Conservation (phyloP, 768 basidiomycete species). For the Leccinum variicolor region DNA sequence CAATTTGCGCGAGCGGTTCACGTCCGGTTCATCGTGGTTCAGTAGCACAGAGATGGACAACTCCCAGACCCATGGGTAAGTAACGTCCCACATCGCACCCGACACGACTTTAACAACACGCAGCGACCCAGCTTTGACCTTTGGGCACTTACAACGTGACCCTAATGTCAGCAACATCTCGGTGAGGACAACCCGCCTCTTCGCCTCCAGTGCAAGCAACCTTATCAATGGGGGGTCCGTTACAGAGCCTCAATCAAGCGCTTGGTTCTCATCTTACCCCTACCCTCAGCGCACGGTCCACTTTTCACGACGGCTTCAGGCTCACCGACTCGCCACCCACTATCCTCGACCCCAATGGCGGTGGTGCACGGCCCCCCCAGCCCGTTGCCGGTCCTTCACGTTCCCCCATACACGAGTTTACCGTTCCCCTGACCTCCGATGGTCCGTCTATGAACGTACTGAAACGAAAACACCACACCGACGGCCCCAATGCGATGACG, state of each 20-base stretch:
- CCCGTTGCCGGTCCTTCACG: conserved; percentile 27
- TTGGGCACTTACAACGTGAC: conserved; percentile 59
- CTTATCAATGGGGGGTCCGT: conserved; percentile 18
- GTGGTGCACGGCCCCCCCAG: conserved; percentile 23
- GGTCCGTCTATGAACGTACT: conserved; percentile 16
- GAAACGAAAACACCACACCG: conserved; percentile 52
- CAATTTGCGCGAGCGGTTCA: conserved; percentile 31
- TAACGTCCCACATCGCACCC: conserved; percentile 12
- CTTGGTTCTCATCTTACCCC: conserved; percentile 50
- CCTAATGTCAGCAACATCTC: conserved; percentile 55
- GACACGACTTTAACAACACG: conserved; percentile 6
- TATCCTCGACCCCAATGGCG: conserved; percentile 27
- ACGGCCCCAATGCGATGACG: conserved; percentile 22
- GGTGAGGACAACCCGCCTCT: conserved; percentile 39
- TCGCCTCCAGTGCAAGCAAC: conserved; percentile 21
- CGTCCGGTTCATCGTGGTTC: conserved; percentile 36
- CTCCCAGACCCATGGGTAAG: conserved; percentile 34
- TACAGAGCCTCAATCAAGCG: conserved; percentile 59
- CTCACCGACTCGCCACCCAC: conserved; percentile 32
- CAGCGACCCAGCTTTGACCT: conserved; percentile 61
- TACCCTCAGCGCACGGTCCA: conserved; percentile 31
- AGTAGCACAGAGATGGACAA: conserved; percentile 30
- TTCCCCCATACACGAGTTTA: conserved; percentile 33
- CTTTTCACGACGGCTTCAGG: conserved; percentile 31
- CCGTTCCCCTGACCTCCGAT: conserved; percentile 29